These are phyloP conservation scores for Datisca glomerata DNA, from an alignment of 306 rosid species.

Conservation along the genomic window DNA sequence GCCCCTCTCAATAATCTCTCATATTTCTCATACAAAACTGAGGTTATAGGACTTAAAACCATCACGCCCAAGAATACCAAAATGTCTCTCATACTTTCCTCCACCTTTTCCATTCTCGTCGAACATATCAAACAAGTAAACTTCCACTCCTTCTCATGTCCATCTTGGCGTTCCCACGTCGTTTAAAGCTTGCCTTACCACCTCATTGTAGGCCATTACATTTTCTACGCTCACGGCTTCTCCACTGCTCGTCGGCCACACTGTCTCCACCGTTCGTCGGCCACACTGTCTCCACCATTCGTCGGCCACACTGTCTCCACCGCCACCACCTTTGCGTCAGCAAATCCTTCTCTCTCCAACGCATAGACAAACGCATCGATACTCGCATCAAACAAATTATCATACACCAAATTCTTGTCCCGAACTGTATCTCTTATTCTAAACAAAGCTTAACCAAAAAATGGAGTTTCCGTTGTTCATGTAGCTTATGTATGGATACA, in stretches of 20 bases:
- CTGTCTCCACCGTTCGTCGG: slow-evolving; percentile 18
- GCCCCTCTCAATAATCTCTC: too few species aligned
- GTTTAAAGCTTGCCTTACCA: slow-evolving; percentile 11
- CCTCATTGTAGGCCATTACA: slow-evolving; percentile 14
- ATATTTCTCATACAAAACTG: slow-evolving; percentile 3
- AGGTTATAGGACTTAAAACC: slow-evolving; percentile 14
- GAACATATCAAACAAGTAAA: slow-evolving; percentile 25
- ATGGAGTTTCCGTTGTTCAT: slow-evolving; percentile 2
- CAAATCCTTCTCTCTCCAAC: slow-evolving; percentile 21
- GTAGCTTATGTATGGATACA: slow-evolving; percentile 23
- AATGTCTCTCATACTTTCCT: slow-evolving; percentile 21
- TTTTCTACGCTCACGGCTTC: slow-evolving; percentile 15
- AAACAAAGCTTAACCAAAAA: slow-evolving; percentile 15
- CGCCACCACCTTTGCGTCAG: slow-evolving; percentile 14
- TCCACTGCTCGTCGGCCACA: slow-evolving; percentile 20
- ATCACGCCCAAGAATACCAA: slow-evolving; percentile 17
- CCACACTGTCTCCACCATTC: slow-evolving; percentile 18
- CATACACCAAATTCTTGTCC: slow-evolving; percentile 5
- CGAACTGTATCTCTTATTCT: background rate
- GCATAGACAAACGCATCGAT: slow-evolving; percentile 20
- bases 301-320: slow-evolving; percentile 25
- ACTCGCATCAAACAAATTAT: slow-evolving; percentile 16
- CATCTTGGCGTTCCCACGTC: slow-evolving; percentile 20
- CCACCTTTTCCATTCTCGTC: slow-evolving; percentile 22
- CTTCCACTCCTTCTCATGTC: slow-evolving; percentile 14